Evolutionary conservation across 2,329 filamentous ascomycete species (phyloP).

Genomic region (Xylariaceae sp.): DNA sequence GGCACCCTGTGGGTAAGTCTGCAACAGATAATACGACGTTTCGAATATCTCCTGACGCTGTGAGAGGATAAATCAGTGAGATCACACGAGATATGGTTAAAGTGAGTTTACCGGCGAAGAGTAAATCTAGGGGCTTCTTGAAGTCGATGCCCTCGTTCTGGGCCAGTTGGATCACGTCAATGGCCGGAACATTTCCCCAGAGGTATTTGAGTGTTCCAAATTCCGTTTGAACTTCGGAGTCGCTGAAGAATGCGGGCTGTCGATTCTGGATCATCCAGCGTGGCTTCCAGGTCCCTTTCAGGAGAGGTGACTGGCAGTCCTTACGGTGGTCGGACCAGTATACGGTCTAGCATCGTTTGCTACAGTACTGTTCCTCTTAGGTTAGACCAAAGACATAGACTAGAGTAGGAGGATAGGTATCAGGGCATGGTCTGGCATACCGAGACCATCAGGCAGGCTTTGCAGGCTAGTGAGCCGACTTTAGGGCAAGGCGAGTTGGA

Average conservation of each 20-base stretch:
- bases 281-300: slow-evolving; percentile 30
- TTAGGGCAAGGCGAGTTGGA: slow-evolving; percentile 1
- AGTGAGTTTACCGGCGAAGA: slow-evolving; percentile 9
- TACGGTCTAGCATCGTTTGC: slow-evolving; percentile 28
- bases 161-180: slow-evolving; percentile 13
- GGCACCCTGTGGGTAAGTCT: slow-evolving; percentile 6
- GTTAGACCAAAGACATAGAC: background rate
- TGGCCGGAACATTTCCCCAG: slow-evolving; percentile 18
- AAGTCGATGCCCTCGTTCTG: slow-evolving; percentile 9
- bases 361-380: slow-evolving; percentile 32
- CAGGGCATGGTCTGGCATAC: background rate
- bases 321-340: slow-evolving; percentile 32
- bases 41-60: slow-evolving; percentile 17
- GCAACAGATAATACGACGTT: slow-evolving; percentile 11
- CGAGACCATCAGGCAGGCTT: slow-evolving; percentile 12
- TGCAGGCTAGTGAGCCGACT: slow-evolving; percentile 9
- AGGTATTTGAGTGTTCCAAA: slow-evolving; percentile 10
- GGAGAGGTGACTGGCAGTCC: slow-evolving; percentile 30
- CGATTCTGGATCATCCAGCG: slow-evolving; percentile 27
- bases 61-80: background rate
- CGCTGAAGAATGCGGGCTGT: slow-evolving; percentile 23
- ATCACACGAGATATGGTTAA: background rate
- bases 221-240: background rate
- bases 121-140: slow-evolving; percentile 1
- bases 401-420: background rate